These are phyloP conservation scores for Cutaneotrichosporon sp. DNA, from an alignment of 1,284 basidiomycete species.

Conservation along the genomic window DNA sequence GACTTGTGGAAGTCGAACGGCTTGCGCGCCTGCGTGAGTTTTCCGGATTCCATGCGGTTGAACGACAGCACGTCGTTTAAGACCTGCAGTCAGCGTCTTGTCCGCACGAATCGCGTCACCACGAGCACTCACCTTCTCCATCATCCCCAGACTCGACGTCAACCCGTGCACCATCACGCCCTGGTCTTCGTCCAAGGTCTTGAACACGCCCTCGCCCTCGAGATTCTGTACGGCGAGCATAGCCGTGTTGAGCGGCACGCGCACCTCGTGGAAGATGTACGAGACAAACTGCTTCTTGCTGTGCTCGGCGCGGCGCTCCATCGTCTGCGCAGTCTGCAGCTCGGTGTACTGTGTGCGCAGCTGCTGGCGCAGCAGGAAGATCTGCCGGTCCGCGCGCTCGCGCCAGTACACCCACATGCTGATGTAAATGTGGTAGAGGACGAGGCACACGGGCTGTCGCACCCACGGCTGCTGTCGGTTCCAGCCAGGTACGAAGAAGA, in stretches of 20 bases:
- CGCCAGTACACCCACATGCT: conserved; percentile 47
- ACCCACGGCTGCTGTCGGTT: background rate
- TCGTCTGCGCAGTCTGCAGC: conserved; percentile 80
- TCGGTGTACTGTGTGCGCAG: conserved; percentile 72
- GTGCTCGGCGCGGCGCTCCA: conserved; percentile 75
- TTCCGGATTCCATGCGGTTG: conserved; percentile 56
- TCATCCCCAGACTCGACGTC: conserved; percentile 80
- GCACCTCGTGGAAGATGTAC: conserved; percentile 68
- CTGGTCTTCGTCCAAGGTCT: conserved; percentile 41
- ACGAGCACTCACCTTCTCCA: conserved; percentile 49
- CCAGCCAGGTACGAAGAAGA: conserved; percentile 3
- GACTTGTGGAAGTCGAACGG: conserved; percentile 83
- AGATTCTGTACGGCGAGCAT: conserved; percentile 86
- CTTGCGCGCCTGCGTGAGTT: conserved; percentile 50
- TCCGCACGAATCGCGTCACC: no score
- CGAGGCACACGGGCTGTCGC: background rate
- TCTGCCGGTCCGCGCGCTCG: conserved; percentile 61
- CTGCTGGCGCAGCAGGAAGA: conserved; percentile 66
- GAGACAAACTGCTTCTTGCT: conserved; percentile 76
- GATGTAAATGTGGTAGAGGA: conserved; percentile 53
- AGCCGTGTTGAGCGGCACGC: conserved; percentile 88
- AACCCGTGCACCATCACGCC: conserved; percentile 56
- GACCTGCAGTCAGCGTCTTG: conserved; percentile 53
- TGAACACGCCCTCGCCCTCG: conserved; percentile 61
- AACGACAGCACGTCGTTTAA: conserved; percentile 75